These are phyloP conservation scores for Glycyrrhiza uralensis DNA, from an alignment of 306 rosid genomes.

Conservation along the genomic window DNA sequence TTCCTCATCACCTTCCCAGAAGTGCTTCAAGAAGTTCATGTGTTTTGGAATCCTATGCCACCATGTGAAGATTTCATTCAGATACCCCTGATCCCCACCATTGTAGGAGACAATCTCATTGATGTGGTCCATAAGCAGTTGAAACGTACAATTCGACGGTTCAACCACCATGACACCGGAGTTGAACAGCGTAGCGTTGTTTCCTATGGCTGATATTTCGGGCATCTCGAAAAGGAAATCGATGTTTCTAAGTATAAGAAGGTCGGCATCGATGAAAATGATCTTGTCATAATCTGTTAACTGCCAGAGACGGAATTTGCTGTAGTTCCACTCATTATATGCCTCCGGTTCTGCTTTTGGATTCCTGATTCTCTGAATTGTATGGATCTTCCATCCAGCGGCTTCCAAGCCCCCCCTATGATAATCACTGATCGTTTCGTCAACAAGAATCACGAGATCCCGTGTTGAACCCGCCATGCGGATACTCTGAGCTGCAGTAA, in stretches of 20 bases:
- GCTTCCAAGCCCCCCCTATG: conserved; percentile 75
- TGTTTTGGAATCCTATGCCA: conserved; percentile 89
- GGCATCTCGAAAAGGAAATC: conserved; percentile 85
- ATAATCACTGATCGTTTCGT: conserved; percentile 66
- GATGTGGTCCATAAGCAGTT: conserved; percentile 79
- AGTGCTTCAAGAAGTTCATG: conserved; percentile 90
- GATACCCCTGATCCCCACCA: conserved; percentile 90
- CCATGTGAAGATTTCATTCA: conserved; percentile 85
- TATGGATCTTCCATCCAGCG: conserved; percentile 87
- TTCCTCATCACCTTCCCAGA: conserved; percentile 82
- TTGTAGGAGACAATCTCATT: conserved; percentile 78
- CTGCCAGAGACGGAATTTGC: conserved; percentile 94
- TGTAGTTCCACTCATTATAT: conserved; percentile 93
- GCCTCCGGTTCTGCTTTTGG: conserved; percentile 86
- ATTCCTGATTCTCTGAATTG: conserved; percentile 79
- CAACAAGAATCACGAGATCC: conserved; percentile 83
- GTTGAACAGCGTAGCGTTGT: conserved; percentile 76
- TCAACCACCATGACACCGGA: conserved; percentile 87
- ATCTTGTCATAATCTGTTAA: conserved; percentile 84
- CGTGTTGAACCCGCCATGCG: conserved; percentile 88
- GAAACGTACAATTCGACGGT: conserved; percentile 81
- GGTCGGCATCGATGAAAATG: conserved; percentile 82
- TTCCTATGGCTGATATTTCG: conserved; percentile 83
- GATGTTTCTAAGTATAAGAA: conserved; percentile 73
- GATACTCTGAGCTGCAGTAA: conserved; percentile 83